Percentiles rank a stretch among this genome's conserved stretches.
These are phyloP conservation scores for Beauveria sp. DNA, from an alignment of 2,329 filamentous ascomycete species.

Conservation along the genomic window DNA sequence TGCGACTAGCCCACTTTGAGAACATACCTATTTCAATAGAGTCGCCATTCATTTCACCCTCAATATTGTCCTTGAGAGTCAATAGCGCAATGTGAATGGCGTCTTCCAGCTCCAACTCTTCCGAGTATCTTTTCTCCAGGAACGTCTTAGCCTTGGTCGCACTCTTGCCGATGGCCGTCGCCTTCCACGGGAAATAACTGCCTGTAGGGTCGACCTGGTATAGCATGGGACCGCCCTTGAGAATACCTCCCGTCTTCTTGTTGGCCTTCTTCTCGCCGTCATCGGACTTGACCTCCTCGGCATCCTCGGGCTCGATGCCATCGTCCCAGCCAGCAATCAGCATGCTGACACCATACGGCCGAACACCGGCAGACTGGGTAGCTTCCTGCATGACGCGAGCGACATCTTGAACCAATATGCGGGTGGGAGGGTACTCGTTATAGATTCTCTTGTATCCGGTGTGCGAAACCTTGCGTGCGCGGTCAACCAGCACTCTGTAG, in stretches of 20 bases:
- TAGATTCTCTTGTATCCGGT: constrained; percentile 99
- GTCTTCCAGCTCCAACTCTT: constrained; percentile 93
- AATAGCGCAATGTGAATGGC: constrained; percentile 96
- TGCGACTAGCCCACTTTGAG: neutral
- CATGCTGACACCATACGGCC: constrained; percentile 92
- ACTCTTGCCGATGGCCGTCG: constrained; percentile 97
- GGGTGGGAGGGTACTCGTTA: constrained; percentile 99
- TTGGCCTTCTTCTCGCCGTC: constrained; percentile 61
- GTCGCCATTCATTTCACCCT: constrained; percentile 98
- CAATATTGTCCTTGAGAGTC: constrained; percentile 97
- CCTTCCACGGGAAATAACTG: constrained; percentile 99
- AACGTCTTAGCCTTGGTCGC: constrained; percentile 98
- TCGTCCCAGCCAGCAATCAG: constrained; percentile 97
- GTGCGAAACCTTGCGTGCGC: constrained; percentile 95
- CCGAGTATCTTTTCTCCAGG: constrained; percentile 97
- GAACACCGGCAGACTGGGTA: constrained; percentile 93
- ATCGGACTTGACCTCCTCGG: constrained; percentile 53
- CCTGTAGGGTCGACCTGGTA: constrained; percentile 99
- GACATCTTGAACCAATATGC: constrained; percentile 98
- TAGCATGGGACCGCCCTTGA: constrained; percentile 92
- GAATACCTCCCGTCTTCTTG: constrained; percentile 87
- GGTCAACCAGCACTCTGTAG: constrained; percentile 95
- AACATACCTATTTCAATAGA: constrained; percentile 86
- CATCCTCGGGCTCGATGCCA: constrained; percentile 79
- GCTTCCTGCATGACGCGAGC: constrained; percentile 98